phyloP scores from a whole-genome alignment of 2,329 filamentous ascomycete species.

The Teratosphaeria zuluensis region DNA sequence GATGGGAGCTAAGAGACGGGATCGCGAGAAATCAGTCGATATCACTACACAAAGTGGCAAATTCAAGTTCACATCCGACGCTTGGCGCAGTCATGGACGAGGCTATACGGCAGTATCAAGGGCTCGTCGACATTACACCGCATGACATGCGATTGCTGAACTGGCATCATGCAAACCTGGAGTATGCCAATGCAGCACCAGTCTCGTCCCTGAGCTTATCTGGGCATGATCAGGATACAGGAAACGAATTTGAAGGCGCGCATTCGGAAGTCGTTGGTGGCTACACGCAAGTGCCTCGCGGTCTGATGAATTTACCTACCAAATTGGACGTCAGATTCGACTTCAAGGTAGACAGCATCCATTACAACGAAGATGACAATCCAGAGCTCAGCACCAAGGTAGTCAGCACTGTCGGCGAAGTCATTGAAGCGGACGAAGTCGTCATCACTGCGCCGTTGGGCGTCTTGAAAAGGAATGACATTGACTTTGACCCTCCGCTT shows the following conservation, averaged over 20 bases:
- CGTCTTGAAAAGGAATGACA: slow-evolving; percentile 71
- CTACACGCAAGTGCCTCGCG: slow-evolving; percentile 87
- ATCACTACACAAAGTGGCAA: slow-evolving; percentile 60
- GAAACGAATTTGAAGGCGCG: slow-evolving; percentile 92
- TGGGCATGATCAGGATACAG: slow-evolving; percentile 94
- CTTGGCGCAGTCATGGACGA: slow-evolving; percentile 87
- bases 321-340: slow-evolving; percentile 68
- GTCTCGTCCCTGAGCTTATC: slow-evolving; percentile 77
- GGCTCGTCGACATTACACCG: slow-evolving; percentile 69
- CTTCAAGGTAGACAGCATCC: slow-evolving; percentile 63
- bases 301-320: slow-evolving; percentile 66
- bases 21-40: slow-evolving; percentile 42
- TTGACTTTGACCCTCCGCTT: slow-evolving; percentile 84
- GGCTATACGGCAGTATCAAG: slow-evolving; percentile 78
- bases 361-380: slow-evolving; percentile 36
- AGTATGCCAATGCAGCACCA: slow-evolving; percentile 92
- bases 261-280: slow-evolving; percentile 91
- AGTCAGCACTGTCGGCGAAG: slow-evolving; percentile 67
- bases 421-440: slow-evolving; percentile 77
- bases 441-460: slow-evolving; percentile 84
- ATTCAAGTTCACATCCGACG: slow-evolving; percentile 54
- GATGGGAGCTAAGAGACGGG: slow-evolving; percentile 67
- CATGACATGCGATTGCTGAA: slow-evolving; percentile 87
- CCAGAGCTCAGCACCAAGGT: slow-evolving; percentile 45
- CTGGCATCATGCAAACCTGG: slow-evolving; percentile 96